Base-by-base conservation (phyloP, 176 grass and related monocot species). In the Cenchrus purpureus region DNA sequence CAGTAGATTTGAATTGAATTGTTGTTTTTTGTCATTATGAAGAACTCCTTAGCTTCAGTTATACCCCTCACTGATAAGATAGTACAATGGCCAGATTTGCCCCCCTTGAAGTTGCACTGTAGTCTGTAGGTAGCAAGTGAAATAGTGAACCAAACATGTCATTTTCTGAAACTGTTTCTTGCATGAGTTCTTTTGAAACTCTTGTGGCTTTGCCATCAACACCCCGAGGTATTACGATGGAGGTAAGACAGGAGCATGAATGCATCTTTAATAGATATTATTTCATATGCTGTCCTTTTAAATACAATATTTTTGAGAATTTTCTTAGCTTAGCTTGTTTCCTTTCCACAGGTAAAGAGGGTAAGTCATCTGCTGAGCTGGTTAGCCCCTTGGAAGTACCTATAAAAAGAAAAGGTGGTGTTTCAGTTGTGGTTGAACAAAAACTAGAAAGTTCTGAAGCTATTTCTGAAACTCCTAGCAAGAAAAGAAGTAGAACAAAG, bases 401-500 rank as follows among this genome's bases (percentile, higher is more conserved):
- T 4, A 89, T 81, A 15, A 98, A 98, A 92, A 91, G 91, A 80
- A 98, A 95, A 87, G 52, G 84, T 53, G 71, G 79, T 15, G 70
- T 70, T 89, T 89, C 81, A 51, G 69, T 84, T 67, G 17, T 83
- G 32, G 57, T 90, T 88, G 89, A 91, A 86, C 70, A 93, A 85
- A 86, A 80, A 68, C 65, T 68, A 84, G 86, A 81, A 86, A 86
- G 44, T 62, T 83, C 79, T 22, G 69, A 77, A 54, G 83, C 66
- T 65, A 65, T 89, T 81, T 88, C 91, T 20, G 87, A 87, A 87
- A 64, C 71, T 59, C 82, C 79, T 80, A 87, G 19, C 80, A 95
- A 90, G 85, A 91, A 94, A 55, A 93, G 74, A 93, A 94, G 80
- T 89, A 98, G 78, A 89, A 89, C 44, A 54, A 90, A 94, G 49